A percentile compares a stretch with the other conserved stretches of the same genome.
These are phyloP conservation scores for Phellopilus nigrolimitatus DNA, from an alignment of 1,284 basidiomycete genomes.

Conservation along the genomic window DNA sequence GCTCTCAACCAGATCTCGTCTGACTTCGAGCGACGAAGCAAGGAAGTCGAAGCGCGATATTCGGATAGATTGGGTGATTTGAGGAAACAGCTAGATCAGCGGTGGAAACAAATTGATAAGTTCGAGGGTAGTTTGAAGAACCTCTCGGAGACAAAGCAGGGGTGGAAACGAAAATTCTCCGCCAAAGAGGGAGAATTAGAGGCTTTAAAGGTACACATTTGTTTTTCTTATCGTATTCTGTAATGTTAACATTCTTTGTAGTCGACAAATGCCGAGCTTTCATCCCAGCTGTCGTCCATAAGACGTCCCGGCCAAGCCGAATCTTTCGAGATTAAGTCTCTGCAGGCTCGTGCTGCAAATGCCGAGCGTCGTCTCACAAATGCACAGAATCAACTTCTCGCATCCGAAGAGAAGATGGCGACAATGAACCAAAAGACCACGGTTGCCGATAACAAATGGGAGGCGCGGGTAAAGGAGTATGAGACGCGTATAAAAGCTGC, in stretches of 20 bases:
- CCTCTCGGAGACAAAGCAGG: slow-evolving; percentile 77
- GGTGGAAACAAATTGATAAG: slow-evolving; percentile 91
- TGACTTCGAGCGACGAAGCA: slow-evolving; percentile 83
- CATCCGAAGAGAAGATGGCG: slow-evolving; percentile 80
- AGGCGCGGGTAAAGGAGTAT: slow-evolving; percentile 87
- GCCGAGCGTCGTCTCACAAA: slow-evolving; percentile 81
- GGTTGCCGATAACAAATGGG: slow-evolving; percentile 82
- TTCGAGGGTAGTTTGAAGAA: slow-evolving; percentile 87
- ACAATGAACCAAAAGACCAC: slow-evolving; percentile 65
- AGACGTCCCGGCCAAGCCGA: slow-evolving; percentile 66
- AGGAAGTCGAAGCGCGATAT: slow-evolving; percentile 74
- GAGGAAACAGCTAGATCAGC: slow-evolving; percentile 81
- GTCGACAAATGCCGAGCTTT: slow-evolving; percentile 74
- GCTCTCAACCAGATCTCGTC: slow-evolving; percentile 77
- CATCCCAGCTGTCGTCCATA: slow-evolving; percentile 64
- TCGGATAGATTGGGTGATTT: slow-evolving; percentile 73
- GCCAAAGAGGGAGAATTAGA: slow-evolving; percentile 89
- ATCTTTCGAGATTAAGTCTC: slow-evolving; percentile 65
- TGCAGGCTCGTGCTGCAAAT: slow-evolving; percentile 68
- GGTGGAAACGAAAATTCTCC: slow-evolving; percentile 81
- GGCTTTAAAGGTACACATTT: slow-evolving; percentile 59
- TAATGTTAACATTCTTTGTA: slow-evolving; percentile 27
- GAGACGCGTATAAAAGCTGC: slow-evolving; percentile 79
- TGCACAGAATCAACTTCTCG: slow-evolving; percentile 76
- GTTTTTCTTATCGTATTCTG: slow-evolving; percentile 2